phyloP scores from a whole-genome alignment of 305 asterid species.

The Fraxinus sp. region DNA sequence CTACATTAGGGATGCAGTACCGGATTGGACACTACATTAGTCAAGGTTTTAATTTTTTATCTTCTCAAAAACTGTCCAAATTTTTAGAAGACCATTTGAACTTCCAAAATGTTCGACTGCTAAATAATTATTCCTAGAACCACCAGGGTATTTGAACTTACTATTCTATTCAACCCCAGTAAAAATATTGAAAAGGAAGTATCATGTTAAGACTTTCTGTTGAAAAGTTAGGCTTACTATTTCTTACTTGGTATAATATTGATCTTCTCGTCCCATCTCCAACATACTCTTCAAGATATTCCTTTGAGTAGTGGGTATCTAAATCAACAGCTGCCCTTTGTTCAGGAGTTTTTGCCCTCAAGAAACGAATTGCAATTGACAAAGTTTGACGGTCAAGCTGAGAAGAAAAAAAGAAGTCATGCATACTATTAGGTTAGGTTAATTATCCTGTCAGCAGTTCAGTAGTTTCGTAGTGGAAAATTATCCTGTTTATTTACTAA shows the following conservation, averaged over 20 bases:
- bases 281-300: slow-evolving; percentile 79
- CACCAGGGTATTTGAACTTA: too few relatives aligned
- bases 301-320: slow-evolving; percentile 96
- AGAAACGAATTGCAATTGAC: slow-evolving; percentile 81
- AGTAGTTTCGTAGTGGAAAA: not conserved
- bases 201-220: too few relatives aligned
- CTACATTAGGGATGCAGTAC: too few relatives aligned
- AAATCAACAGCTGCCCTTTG: slow-evolving; percentile 99
- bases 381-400: slow-evolving; percentile 78
- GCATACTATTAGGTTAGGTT: not conserved
- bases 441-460: not conserved
- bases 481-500: not conserved
- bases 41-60: too few relatives aligned
- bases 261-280: slow-evolving; percentile 75
- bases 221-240: too few relatives aligned
- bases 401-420: slow-evolving; percentile 31
- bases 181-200: too few relatives aligned
- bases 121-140: too few relatives aligned
- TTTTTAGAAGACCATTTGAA: too few relatives aligned
- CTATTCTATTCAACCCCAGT: too few relatives aligned
- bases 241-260: slow-evolving; percentile 75
- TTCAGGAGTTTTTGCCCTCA: slow-evolving; percentile 90
- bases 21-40: too few relatives aligned
- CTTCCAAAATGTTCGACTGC: too few relatives aligned
- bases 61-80: too few relatives aligned